A percentile compares a stretch with the other conserved stretches of the same genome.
These are phyloP conservation scores for Aspergillus calidoustus DNA, from an alignment of 2,329 filamentous ascomycete species.

Conservation along the genomic window DNA sequence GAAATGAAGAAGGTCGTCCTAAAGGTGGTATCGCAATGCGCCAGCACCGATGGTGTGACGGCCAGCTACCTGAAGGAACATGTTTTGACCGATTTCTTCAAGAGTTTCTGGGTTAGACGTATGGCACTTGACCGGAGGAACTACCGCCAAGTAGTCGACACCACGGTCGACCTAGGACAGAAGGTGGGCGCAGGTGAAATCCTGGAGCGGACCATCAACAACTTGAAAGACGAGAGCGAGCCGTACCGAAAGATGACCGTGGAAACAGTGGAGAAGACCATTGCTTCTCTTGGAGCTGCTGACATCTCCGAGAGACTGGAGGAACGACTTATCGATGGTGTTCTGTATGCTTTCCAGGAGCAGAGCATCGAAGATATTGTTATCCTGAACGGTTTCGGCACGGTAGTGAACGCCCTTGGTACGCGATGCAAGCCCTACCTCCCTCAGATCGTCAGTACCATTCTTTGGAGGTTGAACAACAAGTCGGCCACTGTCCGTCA, in stretches of 20 bases:
- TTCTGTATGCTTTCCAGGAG: slow-evolving; percentile 95
- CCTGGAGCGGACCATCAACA: slow-evolving; percentile 87
- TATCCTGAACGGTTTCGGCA: slow-evolving; percentile 96
- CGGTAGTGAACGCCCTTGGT: slow-evolving; percentile 92
- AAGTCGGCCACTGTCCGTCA: slow-evolving; percentile 96
- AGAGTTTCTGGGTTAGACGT: slow-evolving; percentile 95
- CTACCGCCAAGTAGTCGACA: slow-evolving; percentile 97
- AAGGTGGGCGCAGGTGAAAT: slow-evolving; percentile 98
- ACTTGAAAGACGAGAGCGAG: slow-evolving; percentile 97
- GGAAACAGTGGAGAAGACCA: slow-evolving; percentile 95
- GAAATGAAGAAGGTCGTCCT: slow-evolving; percentile 99
- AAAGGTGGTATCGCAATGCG: slow-evolving; percentile 95
- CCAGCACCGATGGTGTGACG: slow-evolving; percentile 91
- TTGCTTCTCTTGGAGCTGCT: slow-evolving; percentile 88
- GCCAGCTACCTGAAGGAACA: slow-evolving; percentile 94
- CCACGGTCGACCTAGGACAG: slow-evolving; percentile 93
- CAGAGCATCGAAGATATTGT: slow-evolving; percentile 95
- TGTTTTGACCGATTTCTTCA: slow-evolving; percentile 95
- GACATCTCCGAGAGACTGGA: slow-evolving; percentile 93
- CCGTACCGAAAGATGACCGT: slow-evolving; percentile 99
- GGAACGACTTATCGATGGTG: slow-evolving; percentile 91
- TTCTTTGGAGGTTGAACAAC: slow-evolving; percentile 96
- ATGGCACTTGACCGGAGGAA: slow-evolving; percentile 98
- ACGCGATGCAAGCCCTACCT: slow-evolving; percentile 95
- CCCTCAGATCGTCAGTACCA: slow-evolving; percentile 94